Conservation (phyloP, 192 early-diverging fungal species). For the Obelidium mucronatum region DNA sequence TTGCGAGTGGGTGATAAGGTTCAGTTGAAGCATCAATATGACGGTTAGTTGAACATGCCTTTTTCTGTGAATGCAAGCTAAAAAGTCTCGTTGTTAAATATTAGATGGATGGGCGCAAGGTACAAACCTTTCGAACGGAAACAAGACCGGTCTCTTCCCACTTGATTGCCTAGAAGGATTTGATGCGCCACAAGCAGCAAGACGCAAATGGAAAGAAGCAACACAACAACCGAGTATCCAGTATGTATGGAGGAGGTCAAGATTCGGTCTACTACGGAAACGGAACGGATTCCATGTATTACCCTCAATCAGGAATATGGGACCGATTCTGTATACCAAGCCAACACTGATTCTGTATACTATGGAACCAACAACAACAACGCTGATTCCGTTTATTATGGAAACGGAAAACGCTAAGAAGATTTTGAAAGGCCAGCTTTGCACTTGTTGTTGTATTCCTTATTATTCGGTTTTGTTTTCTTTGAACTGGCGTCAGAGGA, state of each 20-base stretch:
- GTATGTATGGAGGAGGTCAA: not conserved
- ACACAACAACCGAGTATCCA: conserved; percentile 4
- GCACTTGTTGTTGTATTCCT: too few relatives aligned
- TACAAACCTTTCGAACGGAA: conserved; percentile 12
- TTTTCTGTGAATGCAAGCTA: too few relatives aligned
- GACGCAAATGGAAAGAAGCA: conserved; percentile 4
- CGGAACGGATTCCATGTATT: conserved; percentile 13
- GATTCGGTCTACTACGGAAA: conserved; percentile 11
- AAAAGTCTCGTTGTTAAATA: too few relatives aligned
- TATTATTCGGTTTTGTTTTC: too few relatives aligned
- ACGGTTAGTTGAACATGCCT: too few relatives aligned
- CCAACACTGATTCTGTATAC: not conserved
- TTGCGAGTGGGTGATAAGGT: conserved; percentile 2
- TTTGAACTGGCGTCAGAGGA: too few relatives aligned
- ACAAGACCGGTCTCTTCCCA: conserved; percentile 16
- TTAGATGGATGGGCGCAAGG: conserved; percentile 28
- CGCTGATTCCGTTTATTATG: not conserved
- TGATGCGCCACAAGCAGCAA: not conserved
- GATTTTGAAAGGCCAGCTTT: too few relatives aligned
- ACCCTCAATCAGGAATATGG: not conserved
- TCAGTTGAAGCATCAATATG: not conserved
- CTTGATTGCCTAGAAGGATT: conserved; percentile 10
- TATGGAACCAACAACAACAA: conserved; percentile 8
- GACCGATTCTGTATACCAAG: conserved; percentile 2
- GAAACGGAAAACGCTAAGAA: too few relatives aligned